A percentile compares a stretch with the other conserved stretches of the same genome.
Evolutionary conservation across 257 asterid genomes (phyloP).

Genomic region (Haberlea rhodopensis): DNA sequence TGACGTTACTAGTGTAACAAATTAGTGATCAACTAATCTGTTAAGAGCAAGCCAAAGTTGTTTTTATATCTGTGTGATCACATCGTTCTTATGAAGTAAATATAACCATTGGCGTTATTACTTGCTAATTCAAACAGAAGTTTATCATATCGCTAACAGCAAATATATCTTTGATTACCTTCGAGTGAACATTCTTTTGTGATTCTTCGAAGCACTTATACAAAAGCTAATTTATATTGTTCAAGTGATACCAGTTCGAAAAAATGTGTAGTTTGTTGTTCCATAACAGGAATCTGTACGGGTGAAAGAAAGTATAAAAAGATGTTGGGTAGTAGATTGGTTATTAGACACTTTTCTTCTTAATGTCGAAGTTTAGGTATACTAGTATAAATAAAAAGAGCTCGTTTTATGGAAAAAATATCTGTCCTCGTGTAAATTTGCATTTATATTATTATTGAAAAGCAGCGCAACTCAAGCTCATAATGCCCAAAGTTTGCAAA

Average conservation of each 20-base stretch:
- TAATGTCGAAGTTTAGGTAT: neutral
- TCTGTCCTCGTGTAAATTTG: neutral
- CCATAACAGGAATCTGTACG: neutral
- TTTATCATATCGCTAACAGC: slow-evolving; percentile 6
- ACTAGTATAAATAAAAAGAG: neutral
- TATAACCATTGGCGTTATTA: neutral
- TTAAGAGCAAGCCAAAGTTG: slow-evolving; percentile 7
- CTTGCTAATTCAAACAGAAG: slow-evolving; percentile 12
- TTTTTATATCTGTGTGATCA: slow-evolving; percentile 12
- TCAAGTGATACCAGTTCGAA: neutral
- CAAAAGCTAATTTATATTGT: neutral
- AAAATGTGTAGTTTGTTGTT: neutral
- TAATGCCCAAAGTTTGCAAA: neutral
- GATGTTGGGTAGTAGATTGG: neutral
- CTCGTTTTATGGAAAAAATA: neutral
- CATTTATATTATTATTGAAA: neutral
- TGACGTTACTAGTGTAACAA: slow-evolving; percentile 10
- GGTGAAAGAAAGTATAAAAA: neutral
- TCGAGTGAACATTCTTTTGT: neutral
- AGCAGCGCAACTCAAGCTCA: neutral
- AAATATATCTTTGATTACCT: slow-evolving; percentile 13
- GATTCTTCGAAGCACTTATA: neutral
- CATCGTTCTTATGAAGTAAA: slow-evolving; percentile 7
- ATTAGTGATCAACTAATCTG: slow-evolving; percentile 7
- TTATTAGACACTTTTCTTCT: neutral